Conservation (phyloP, 106 monocot genomes). For the Dioscorea zingiberensis region DNA sequence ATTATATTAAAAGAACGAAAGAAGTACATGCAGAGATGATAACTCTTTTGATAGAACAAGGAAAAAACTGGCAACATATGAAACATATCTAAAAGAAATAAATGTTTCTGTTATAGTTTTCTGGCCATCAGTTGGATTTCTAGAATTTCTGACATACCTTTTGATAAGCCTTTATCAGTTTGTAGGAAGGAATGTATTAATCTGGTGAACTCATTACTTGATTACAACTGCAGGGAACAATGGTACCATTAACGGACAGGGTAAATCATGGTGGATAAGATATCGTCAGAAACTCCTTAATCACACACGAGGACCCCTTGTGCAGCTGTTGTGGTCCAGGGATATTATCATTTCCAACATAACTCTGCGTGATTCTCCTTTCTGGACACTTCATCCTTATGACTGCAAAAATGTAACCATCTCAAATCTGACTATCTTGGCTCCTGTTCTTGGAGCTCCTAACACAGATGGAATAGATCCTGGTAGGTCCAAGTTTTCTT, state of each 20-base stretch:
- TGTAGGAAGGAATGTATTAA: too few relatives aligned
- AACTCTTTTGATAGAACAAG: too few relatives aligned
- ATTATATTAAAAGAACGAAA: too few relatives aligned
- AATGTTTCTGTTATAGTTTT: too few relatives aligned
- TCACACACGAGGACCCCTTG: constrained; percentile 68
- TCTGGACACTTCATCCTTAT: constrained; percentile 79
- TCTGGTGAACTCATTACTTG: too few relatives aligned
- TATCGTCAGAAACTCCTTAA: constrained; percentile 31
- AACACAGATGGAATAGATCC: constrained; percentile 82
- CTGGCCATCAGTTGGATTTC: too few relatives aligned
- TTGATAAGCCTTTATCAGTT: too few relatives aligned
- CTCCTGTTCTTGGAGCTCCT: constrained; percentile 50
- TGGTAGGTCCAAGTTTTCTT: constrained; percentile 21
- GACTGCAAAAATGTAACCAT: constrained; percentile 67
- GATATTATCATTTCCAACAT: constrained; percentile 59
- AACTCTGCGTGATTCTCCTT: constrained; percentile 66
- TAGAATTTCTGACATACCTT: too few relatives aligned
- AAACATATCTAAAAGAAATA: too few relatives aligned
- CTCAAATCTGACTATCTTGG: constrained; percentile 55
- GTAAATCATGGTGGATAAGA: constrained; percentile 61
- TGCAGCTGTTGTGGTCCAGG: constrained; percentile 63
- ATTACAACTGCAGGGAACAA: constrained; percentile 38
- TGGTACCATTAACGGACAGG: constrained; percentile 79
- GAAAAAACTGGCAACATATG: too few relatives aligned
- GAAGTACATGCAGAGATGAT: too few relatives aligned